Base-by-base conservation (phyloP, 495 filamentous ascomycete genomes). In the Aspergillus funiculosus region DNA sequence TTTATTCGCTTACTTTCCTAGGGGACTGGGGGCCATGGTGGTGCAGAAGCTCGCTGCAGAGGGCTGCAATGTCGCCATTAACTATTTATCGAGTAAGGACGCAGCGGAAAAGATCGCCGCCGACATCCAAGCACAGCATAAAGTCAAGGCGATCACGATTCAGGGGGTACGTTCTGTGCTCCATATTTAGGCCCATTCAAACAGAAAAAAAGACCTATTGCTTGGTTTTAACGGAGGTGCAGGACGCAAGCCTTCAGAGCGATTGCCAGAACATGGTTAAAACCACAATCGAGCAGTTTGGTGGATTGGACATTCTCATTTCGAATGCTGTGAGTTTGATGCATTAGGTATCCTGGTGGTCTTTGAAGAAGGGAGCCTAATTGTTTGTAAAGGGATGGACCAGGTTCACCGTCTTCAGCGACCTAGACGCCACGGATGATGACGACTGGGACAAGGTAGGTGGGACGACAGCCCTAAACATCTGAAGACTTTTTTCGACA, bases 361-460 rank as follows among this genome's bases (percentile, higher is more conserved):
- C 10, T 18, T n/a, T 6, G 19, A 21, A 22, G 21, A 6, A 27
- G 31, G 5, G 1, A 18, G 8, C 35, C n/a, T 52, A 32, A 53
- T 35, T 31, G 17, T 32, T 14, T 6, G 13, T 7, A 21, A 50
- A 85, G 80, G 82, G 81, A 5, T 85, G 79, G 77, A 86, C 83
- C 0, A 77, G 78, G 53, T 75, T 86, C 39, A 72, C 76, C 9
- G 64, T 62, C 8, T 87, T 85, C 50, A 60, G 43, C n/a, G 80
- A 88, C 55, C 66, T 89, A 15, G 64, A 80, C 52, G 75, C 78
- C 5, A 71, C 83, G 60, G 65, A 67, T 24, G 74, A 81, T 20
- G 74, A 74, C 4, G 85, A 87, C 22, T 89, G 85, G 83, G 83
- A 87, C 51, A 82, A 75, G 66, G 79, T 81, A 64, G 11, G 39